Evolutionary conservation across 2,329 filamentous ascomycete species (phyloP).

Genomic region (Metarhizium humberi): DNA sequence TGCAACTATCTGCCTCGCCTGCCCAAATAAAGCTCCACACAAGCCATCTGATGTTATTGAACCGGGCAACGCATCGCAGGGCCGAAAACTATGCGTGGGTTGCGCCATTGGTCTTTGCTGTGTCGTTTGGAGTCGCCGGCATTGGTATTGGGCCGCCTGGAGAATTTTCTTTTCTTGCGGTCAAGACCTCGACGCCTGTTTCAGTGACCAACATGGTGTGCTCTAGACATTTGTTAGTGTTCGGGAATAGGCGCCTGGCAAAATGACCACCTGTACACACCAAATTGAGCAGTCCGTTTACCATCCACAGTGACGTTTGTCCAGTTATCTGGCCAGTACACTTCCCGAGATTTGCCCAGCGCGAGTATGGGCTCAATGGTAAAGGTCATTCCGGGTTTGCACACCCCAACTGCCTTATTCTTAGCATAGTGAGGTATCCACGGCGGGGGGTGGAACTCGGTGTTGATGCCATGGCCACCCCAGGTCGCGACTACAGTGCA

Average conservation of each 20-base stretch:
- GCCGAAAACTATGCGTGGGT: too few species aligned
- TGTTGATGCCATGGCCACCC: slow-evolving; percentile 92
- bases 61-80: too few species aligned
- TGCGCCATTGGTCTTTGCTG: too few species aligned
- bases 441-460: slow-evolving; percentile 82
- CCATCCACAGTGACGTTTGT: slow-evolving; percentile 91
- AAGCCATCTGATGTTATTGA: too few species aligned
- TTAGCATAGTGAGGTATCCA: slow-evolving; percentile 85
- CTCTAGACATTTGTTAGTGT: slow-evolving; percentile 34
- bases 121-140: slow-evolving; percentile 21
- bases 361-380: slow-evolving; percentile 99
- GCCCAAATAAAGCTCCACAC: too few species aligned
- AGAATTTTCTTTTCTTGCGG: slow-evolving; percentile 61
- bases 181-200: slow-evolving; percentile 72
- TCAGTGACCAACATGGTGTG: slow-evolving; percentile 79
- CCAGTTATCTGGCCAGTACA: slow-evolving; percentile 99
- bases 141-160: slow-evolving; percentile 64
- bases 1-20: too few species aligned
- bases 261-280: slow-evolving; percentile 35
- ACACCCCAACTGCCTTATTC: slow-evolving; percentile 92
- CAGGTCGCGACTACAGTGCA: slow-evolving; percentile 95
- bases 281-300: slow-evolving; percentile 84
- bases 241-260: neutral
- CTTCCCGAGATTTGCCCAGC: slow-evolving; percentile 79
- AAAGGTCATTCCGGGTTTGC: slow-evolving; percentile 96